Evolutionary conservation across 345 rosid genomes (phyloP), one percentile per base, ranked within the genome.

Genomic region (Reutealis trisperma): DNA sequence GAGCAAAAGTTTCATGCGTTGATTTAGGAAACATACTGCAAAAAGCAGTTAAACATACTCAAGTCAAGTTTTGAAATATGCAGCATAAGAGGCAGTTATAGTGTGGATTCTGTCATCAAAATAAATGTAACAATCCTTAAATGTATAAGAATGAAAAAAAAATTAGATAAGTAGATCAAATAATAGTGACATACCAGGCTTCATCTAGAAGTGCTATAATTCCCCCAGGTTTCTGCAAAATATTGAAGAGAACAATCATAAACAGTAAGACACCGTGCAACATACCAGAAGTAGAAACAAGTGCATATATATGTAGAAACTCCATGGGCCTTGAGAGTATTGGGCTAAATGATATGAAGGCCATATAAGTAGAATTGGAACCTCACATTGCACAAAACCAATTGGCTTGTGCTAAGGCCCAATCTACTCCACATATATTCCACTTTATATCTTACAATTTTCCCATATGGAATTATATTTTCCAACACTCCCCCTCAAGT

Each of bases 1-100:
- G 97, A 78, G 97, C 89, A 90, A 96, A 96, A 76, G 99, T 96
- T 89, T 94, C 98, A 84, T 96, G 99, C 13, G 99, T 96, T 21
- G 99, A 96, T 87, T 90, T 96, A 2, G 98, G 97, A 71, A 96
- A 96, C 99, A 96, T 96, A 80, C 97, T 96, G 94, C 75, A 71
- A 65, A 65, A 81, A 82, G 80, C 77, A 82, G 77, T 57, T 61
- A 78, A 77, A 69, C 5, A 75, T 57, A 78, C 63, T 72, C 71
- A 73, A 80, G 83, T 63, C 41, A 84, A 75, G 14, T 60, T 52
- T 6, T 62, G 10, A 52, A 61, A 72, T 51, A n/a, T 73, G 32
- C 65, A 73, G 68, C 19, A 52, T 72, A 72, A 73, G 30, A 18
- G 37, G 61, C n/a, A 74, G 21, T 42, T 51, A 32, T 32, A 32